These are phyloP conservation scores for Nicotiana sylvestris DNA, from an alignment of 257 asterid genomes.

Conservation along the genomic window DNA sequence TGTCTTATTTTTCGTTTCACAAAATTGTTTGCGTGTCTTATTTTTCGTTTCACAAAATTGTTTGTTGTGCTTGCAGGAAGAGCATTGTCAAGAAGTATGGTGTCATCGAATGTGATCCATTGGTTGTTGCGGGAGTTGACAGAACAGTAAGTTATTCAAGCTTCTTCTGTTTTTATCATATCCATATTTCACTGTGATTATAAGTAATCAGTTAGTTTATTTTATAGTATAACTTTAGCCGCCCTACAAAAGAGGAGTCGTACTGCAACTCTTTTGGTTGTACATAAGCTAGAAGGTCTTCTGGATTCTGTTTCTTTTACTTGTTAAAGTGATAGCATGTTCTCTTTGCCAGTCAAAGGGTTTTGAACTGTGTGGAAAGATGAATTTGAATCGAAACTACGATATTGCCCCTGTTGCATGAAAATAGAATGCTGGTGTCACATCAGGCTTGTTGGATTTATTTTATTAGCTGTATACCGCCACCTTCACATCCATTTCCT, in stretches of 20 bases:
- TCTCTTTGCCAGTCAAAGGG: background rate
- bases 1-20: background rate
- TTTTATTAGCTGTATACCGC: background rate
- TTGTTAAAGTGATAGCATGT: slow-evolving; percentile 2
- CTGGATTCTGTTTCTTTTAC: background rate
- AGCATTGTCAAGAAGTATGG: slow-evolving; percentile 67
- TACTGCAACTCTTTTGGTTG: background rate
- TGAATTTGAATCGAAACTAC: background rate
- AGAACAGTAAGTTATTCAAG: slow-evolving; percentile 60
- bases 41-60: background rate
- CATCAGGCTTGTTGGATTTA: background rate
- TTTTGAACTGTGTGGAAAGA: background rate
- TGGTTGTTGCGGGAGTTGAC: slow-evolving; percentile 75
- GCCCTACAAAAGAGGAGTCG: background rate
- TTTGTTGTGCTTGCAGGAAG: slow-evolving; percentile 46
- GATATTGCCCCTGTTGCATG: background rate
- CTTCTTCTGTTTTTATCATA: background rate
- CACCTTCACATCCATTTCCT: background rate
- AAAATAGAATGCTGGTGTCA: background rate
- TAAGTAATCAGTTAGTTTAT: background rate
- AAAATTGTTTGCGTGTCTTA: background rate
- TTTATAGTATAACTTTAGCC: background rate
- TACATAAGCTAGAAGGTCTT: background rate
- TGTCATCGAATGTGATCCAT: slow-evolving; percentile 89
- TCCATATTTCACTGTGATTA: background rate